These are phyloP conservation scores for Fusarium nematophilum DNA, from an alignment of 2,329 filamentous ascomycete species.

Conservation along the genomic window DNA sequence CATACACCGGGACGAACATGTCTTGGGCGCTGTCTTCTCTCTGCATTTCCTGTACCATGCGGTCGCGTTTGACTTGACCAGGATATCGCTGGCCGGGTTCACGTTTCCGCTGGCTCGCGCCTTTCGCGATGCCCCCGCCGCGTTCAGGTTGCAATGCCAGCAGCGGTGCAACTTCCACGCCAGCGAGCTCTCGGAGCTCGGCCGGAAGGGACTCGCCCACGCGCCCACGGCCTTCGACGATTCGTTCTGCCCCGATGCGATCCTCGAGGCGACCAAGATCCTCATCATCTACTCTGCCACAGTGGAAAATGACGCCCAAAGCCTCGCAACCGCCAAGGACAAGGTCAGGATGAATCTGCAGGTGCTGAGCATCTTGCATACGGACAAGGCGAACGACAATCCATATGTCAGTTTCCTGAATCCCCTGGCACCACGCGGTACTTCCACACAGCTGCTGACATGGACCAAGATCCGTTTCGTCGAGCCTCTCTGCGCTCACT, in stretches of 20 bases:
- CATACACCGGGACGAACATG: conserved; percentile 4
- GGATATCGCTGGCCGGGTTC: conserved; percentile 15
- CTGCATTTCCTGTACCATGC: conserved; percentile 10
- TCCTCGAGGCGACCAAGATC: neutral
- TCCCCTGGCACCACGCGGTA: neutral
- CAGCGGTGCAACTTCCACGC: conserved; percentile 11
- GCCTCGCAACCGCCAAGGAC: neutral
- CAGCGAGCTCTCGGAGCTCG: neutral
- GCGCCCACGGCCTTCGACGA: neutral
- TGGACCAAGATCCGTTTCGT: neutral
- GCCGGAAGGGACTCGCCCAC: neutral
- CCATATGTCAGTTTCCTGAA: neutral
- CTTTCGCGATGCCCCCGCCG: neutral
- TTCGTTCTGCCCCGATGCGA: neutral
- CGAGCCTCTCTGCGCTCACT: neutral
- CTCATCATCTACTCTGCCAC: conserved; percentile 4
- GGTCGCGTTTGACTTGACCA: conserved; percentile 11
- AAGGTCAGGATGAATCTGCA: neutral
- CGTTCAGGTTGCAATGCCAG: conserved; percentile 2
- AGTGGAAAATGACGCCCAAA: neutral
- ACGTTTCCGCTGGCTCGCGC: conserved; percentile 7
- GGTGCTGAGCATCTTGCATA: neutral
- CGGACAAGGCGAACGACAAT: neutral
- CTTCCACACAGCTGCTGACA: no score
- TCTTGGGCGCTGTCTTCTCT: conserved; percentile 2